Percentiles rank a stretch among this genome's conserved stretches.
Conservation (phyloP, 257 asterid genomes). For the Vinca minor region DNA sequence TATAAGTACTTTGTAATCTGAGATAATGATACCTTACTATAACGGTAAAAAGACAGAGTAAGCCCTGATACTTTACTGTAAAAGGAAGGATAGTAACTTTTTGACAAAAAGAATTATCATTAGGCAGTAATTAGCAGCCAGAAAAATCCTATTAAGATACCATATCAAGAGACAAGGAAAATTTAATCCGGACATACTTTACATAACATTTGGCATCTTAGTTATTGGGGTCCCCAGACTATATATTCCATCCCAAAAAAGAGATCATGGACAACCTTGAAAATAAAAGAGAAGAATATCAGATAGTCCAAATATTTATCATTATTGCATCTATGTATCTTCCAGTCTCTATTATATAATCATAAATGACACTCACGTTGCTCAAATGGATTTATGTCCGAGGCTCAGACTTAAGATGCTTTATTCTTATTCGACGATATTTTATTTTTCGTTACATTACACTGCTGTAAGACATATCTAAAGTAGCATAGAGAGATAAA, state of each 20-base stretch:
- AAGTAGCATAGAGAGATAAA: not conserved
- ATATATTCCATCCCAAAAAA: constrained; percentile 1
- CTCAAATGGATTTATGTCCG: not conserved
- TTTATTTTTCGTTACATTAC: too few species aligned
- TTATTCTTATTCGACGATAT: not conserved
- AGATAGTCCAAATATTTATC: not conserved
- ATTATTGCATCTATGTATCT: not conserved
- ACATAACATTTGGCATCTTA: constrained; percentile 6
- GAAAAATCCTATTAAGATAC: not conserved
- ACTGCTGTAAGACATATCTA: not conserved
- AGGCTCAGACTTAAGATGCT: constrained; percentile 17
- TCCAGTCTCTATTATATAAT: constrained; percentile 5
- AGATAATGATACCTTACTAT: not conserved
- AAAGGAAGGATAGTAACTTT: not conserved
- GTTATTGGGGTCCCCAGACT: constrained; percentile 1
- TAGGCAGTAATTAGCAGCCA: not conserved
- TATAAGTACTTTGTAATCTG: not conserved
- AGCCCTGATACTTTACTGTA: not conserved
- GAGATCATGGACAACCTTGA: constrained; percentile 4
- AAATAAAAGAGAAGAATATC: constrained; percentile 6
- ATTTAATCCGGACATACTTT: not conserved
- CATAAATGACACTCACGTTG: constrained; percentile 9
- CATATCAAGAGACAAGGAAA: constrained; percentile 2
- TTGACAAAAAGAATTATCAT: not conserved
- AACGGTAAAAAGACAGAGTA: not conserved